These are phyloP conservation scores for Tetrahymena elliotti DNA, from an alignment of 73 alveolate genomes.

Conservation along the genomic window DNA sequence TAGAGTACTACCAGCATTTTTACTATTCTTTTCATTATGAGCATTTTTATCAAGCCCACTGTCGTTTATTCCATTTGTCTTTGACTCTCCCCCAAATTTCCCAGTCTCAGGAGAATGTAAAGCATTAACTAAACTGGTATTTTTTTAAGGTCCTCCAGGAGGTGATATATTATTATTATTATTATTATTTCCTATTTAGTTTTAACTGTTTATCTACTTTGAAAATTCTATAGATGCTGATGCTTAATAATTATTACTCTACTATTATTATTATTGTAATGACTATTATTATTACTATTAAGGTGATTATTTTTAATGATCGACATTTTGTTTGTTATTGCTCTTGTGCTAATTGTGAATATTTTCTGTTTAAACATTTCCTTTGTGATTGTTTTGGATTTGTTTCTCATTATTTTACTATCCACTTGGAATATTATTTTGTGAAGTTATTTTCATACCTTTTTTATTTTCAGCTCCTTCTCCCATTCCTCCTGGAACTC, in stretches of 20 bases:
- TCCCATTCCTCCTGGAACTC: not conserved
- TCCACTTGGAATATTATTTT: not conserved
- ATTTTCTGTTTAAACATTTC: not conserved
- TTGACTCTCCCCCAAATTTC: not conserved
- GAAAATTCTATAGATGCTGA: not conserved
- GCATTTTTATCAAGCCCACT: not conserved
- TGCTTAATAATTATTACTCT: not conserved
- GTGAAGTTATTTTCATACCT: not conserved
- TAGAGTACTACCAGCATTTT: not conserved
- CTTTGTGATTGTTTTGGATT: not conserved
- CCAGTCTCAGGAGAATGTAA: not conserved
- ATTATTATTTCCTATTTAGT: not conserved
- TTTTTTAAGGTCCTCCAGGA: not conserved
- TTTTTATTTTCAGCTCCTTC: not conserved
- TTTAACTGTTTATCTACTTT: not conserved
- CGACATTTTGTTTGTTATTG: not conserved
- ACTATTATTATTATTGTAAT: not conserved
- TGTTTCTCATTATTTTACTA: not conserved
- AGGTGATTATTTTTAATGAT: not conserved
- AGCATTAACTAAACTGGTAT: not conserved
- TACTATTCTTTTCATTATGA: not conserved
- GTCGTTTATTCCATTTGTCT: not conserved
- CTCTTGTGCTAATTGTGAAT: not conserved
- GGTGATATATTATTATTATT: not conserved
- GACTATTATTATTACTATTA: not conserved